Base-by-base conservation (phyloP, 495 filamentous ascomycete genomes). In the Lasiosphaeris hirsuta region DNA sequence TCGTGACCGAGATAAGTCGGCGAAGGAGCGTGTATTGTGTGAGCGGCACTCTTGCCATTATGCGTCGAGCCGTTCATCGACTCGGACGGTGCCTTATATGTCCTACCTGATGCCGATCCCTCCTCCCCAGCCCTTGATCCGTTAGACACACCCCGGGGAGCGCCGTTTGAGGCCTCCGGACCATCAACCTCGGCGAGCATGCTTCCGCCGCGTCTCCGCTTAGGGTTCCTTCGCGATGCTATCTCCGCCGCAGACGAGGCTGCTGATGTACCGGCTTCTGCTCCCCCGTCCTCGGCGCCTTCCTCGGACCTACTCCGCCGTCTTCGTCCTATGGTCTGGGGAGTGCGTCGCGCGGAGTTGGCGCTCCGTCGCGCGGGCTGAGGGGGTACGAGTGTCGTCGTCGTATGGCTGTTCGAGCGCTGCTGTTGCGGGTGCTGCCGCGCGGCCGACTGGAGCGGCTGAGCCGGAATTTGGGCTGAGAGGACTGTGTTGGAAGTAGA, bases 1-100 rank as follows among this genome's bases (percentile, higher is more conserved):
- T 92, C 86, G 68, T 99, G 93, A 17, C 90, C 92, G 60, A 83
- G 87, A 58, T 81, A 83, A 0, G 59, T 67, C 10, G 63, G 57
- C 7, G 63, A 54, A 18, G 23, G 43, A 17, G 51, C 64, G 36
- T 44, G 2, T 30, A 30, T 5, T 30, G 23, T 5, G 5, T 30
- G 49, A 43, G 63, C 69, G 13, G 54, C 48, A 37, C 36, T 57
- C 23, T 64, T 72, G 58, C 53, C 71, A 52, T 67, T 74, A 46
- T 64, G 65, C 7, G 73, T 67, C 6, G 72, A 68, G 4, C 77
- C 73, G 60, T 78, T 80, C 33, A 67, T 47, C n/a, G 62, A 23
- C 44, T 57, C 69, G 17, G 63, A 46, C 17, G 61, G 54, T 17
- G 59, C 51, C 56, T 74, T 76, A 15, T 65, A 64, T 11, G 70